A percentile compares a stretch with the other conserved stretches of the same genome.
Conservation (phyloP, 179 eudicot genomes). For the Beta corolliflora region DNA sequence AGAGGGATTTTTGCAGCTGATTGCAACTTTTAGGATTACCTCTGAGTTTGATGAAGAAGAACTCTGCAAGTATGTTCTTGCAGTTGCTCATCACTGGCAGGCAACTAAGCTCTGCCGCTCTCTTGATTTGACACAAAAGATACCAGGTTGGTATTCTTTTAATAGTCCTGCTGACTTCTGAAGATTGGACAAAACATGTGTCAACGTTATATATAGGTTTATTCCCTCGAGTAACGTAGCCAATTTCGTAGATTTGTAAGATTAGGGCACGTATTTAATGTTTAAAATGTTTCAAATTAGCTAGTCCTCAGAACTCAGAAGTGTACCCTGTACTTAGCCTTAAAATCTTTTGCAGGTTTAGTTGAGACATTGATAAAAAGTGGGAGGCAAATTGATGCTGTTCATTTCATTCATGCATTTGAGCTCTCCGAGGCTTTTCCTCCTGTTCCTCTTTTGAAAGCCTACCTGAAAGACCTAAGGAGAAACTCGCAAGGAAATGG, state of each 20-base stretch:
- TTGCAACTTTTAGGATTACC: constrained; percentile 72
- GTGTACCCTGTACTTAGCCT: not conserved
- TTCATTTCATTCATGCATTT: constrained; percentile 59
- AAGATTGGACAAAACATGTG: constrained; percentile 25
- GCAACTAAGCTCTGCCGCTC: constrained; percentile 76
- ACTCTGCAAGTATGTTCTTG: constrained; percentile 71
- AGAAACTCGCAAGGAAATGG: constrained; percentile 60
- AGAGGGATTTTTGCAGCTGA: constrained; percentile 71
- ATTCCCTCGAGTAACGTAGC: constrained; percentile 1
- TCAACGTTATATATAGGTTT: constrained; percentile 27
- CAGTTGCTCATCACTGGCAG: constrained; percentile 61
- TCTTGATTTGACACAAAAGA: constrained; percentile 63
- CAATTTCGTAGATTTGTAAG: constrained; percentile 17
- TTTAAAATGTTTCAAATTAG: not conserved
- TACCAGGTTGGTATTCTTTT: constrained; percentile 78
- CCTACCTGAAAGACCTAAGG: constrained; percentile 54
- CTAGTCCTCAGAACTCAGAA: not conserved
- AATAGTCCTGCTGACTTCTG: constrained; percentile 33
- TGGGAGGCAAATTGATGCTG: constrained; percentile 58
- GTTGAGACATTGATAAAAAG: constrained; percentile 47
- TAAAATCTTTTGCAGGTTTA: constrained; percentile 43
- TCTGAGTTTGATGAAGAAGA: constrained; percentile 66
- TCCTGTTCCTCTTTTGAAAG: constrained; percentile 51
- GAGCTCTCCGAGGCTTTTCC: constrained; percentile 52
- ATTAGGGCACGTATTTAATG: not conserved